Evolutionary conservation across 164 flowering plant species (phyloP).

Genomic region (Vitis rotundifolia): DNA sequence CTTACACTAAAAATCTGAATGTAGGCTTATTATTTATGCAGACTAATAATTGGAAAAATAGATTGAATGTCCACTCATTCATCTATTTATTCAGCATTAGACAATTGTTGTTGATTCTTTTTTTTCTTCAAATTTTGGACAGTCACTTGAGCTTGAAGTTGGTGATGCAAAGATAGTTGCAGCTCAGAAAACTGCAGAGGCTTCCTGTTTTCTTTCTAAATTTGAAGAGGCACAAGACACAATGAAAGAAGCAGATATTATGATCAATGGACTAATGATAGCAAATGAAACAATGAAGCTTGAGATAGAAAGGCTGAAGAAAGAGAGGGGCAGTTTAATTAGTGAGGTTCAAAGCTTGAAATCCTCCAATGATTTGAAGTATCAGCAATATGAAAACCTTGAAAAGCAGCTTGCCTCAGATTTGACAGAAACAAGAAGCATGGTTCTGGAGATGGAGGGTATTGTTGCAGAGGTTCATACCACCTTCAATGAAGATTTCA

Average conservation of each 20-base stretch:
- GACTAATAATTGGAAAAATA: too few relatives aligned
- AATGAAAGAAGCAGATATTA: slow-evolving; percentile 76
- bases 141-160: slow-evolving; percentile 66
- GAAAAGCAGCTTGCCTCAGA: slow-evolving; percentile 43
- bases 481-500: slow-evolving; percentile 35
- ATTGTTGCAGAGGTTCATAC: slow-evolving; percentile 35
- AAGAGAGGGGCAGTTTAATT: slow-evolving; percentile 44
- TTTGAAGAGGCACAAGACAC: slow-evolving; percentile 83
- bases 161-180: slow-evolving; percentile 57
- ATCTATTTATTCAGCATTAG: neutral
- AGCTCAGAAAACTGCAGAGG: slow-evolving; percentile 67
- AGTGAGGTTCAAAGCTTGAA: slow-evolving; percentile 52
- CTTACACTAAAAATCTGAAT: too few relatives aligned
- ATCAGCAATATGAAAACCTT: slow-evolving; percentile 39
- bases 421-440: slow-evolving; percentile 34
- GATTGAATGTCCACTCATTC: neutral
- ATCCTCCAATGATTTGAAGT: slow-evolving; percentile 34
- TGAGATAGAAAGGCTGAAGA: slow-evolving; percentile 50
- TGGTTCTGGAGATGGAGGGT: slow-evolving; percentile 53
- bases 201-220: slow-evolving; percentile 60
- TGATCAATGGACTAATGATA: slow-evolving; percentile 71
- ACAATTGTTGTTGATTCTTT: neutral
- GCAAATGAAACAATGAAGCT: slow-evolving; percentile 75
- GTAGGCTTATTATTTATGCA: too few relatives aligned
- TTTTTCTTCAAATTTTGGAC: slow-evolving; percentile 10